Evolutionary conservation across 495 filamentous ascomycete species (phyloP), one percentile per base, ranked within the genome.

Genomic region (Lophium mytilinum): DNA sequence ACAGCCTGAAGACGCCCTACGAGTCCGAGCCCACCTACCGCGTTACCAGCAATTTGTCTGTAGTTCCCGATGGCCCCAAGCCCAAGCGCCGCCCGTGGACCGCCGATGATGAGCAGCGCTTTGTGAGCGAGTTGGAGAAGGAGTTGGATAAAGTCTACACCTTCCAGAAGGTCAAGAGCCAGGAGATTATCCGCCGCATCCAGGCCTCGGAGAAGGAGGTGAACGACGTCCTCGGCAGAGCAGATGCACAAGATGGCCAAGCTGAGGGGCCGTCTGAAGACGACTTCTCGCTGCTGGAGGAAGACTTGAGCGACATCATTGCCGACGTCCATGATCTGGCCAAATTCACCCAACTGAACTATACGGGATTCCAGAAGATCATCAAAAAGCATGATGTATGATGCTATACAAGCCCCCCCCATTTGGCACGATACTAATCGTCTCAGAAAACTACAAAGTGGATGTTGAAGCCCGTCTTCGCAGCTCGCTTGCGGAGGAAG

Each of bases 331-430:
- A 99, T 68, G 93, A 99, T 70, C 75, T 99, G 64, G 94, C 94
- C 65, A 97, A 97, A 73, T 99, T 96, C 65, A 94, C 93, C 5
- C 91, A 96, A 73, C 73, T 99, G 68, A 99, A 99, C 71, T 99
- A 99, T 66, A 96, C 92, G 0, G 93, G 94, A 0, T 99, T 99
- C 67, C 94, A 96, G 77, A 99, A 99, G 77, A 99, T 99, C 64
- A 96, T 99, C 69, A 99, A 99, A 77, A 99, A 99, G 76, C 93
- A 99, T 71, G 93, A 99, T 78, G 89, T 93, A 73, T 52, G 87
- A 80, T 6, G 7, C 40, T 51, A 49, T 35, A 3, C 40, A 36
- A 40, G n/a, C 34, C 36, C 19, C 8, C 17, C 34, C 37, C 34
- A 19, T 24, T 24, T 10, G 41, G 17, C 47, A 43, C 51, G 19